Conservation (phyloP, 129 eudicot genomes). For the Lactuca sativa region DNA sequence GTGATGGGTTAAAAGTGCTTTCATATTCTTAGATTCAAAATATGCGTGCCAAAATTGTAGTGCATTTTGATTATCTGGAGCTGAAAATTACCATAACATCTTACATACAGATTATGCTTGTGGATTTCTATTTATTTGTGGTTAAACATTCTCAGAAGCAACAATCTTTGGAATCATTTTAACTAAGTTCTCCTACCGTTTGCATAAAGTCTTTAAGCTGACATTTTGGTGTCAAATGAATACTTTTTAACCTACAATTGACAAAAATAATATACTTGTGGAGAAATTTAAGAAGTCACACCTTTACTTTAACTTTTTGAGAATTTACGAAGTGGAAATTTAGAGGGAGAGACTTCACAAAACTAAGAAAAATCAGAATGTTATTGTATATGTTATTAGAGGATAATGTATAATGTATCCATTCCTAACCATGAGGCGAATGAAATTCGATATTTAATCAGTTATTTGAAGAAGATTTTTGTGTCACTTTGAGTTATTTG, state of each 20-base stretch:
- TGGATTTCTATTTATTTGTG: background rate
- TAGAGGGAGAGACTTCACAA: slow-evolving; percentile 10
- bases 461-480: background rate
- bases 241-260: background rate
- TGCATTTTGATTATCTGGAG: background rate
- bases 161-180: background rate
- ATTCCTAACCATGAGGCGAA: slow-evolving; percentile 1
- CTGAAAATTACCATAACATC: background rate
- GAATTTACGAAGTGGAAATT: background rate
- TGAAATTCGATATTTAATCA: slow-evolving; percentile 5
- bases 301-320: slow-evolving; percentile 3
- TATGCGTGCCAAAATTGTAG: background rate
- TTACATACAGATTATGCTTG: background rate
- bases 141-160: slow-evolving; percentile 13
- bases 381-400: background rate
- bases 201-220: background rate
- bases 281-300: slow-evolving; percentile 4
- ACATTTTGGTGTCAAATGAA: slow-evolving; percentile 16
- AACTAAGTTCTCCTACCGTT: slow-evolving; percentile 6
- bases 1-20: too few relatives aligned
- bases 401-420: background rate
- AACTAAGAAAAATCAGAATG: background rate
- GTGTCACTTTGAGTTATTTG: slow-evolving; percentile 4
- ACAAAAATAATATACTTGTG: background rate
- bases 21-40: background rate